Percentiles rank a stretch among this genome's conserved stretches.
These are phyloP conservation scores for Lactarius sanguifluus DNA, from an alignment of 768 basidiomycete genomes.

Conservation along the genomic window DNA sequence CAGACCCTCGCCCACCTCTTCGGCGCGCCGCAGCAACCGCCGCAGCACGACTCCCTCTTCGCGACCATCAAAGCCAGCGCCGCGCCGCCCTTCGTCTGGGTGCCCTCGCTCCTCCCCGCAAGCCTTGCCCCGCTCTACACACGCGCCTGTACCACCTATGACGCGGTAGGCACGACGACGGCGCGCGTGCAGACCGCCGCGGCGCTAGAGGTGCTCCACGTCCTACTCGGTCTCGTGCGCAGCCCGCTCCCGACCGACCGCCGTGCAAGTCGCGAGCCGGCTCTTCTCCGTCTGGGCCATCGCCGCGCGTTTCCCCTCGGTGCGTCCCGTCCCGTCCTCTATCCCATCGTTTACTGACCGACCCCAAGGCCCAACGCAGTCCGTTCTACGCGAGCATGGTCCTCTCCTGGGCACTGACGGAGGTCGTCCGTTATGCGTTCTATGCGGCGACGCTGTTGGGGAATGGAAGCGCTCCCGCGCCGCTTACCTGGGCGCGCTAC, in stretches of 20 bases:
- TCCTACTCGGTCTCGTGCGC: slow-evolving; percentile 73
- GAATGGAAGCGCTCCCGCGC: slow-evolving; percentile 38
- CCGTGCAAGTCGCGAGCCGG: slow-evolving; percentile 76
- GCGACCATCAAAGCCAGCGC: slow-evolving; percentile 11
- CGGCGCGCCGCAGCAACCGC: background rate
- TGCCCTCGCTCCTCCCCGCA: slow-evolving; percentile 42
- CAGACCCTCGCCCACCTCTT: slow-evolving; percentile 24
- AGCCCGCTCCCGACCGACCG: slow-evolving; percentile 75
- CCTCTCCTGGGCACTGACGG: slow-evolving; percentile 87
- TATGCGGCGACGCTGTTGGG: slow-evolving; percentile 72
- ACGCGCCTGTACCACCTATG: slow-evolving; percentile 57
- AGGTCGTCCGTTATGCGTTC: slow-evolving; percentile 88
- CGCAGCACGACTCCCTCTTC: slow-evolving; percentile 6
- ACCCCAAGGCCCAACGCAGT: slow-evolving; percentile 56
- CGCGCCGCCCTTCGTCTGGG: slow-evolving; percentile 28
- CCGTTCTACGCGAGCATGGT: slow-evolving; percentile 91
- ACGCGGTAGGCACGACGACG: slow-evolving; percentile 58
- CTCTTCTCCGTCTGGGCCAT: slow-evolving; percentile 88
- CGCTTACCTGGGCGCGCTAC: slow-evolving; percentile 77
- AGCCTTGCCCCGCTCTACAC: slow-evolving; percentile 46
- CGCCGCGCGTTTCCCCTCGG: slow-evolving; percentile 59
- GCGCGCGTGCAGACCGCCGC: slow-evolving; percentile 83
- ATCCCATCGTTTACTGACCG: too few relatives aligned
- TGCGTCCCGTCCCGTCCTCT: slow-evolving; percentile 36
- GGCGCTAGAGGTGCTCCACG: slow-evolving; percentile 80